Evolutionary conservation across 352 stramenopile genomes (phyloP).

Genomic region (Pythium grandisporangium): DNA sequence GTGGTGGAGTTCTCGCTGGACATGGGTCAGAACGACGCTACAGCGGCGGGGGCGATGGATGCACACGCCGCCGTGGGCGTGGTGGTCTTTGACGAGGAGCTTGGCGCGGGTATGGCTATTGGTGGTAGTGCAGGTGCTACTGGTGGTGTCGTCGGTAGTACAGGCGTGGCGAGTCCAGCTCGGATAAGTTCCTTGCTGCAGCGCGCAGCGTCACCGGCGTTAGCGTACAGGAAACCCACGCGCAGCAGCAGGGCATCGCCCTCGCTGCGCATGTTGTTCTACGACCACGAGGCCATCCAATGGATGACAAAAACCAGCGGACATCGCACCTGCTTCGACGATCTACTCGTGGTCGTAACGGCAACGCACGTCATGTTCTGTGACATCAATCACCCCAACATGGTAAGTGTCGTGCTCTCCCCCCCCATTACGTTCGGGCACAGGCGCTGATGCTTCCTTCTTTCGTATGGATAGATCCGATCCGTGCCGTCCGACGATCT

Average conservation of each 20-base stretch:
- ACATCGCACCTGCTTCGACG: constrained; percentile 53
- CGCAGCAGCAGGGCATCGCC: constrained; percentile 28
- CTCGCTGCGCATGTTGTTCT: constrained; percentile 66
- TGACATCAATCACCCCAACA: constrained; percentile 56
- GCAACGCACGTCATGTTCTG: constrained; percentile 54
- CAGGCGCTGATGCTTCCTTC: neutral
- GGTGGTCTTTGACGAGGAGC: too few relatives aligned
- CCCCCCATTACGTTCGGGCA: too few relatives aligned
- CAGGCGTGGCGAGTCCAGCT: constrained; percentile 17
- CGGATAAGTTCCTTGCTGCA: too few relatives aligned
- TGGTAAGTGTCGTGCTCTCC: too few relatives aligned
- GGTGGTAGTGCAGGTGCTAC: too few relatives aligned
- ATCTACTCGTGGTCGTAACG: constrained; percentile 59
- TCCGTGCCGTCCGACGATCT: constrained; percentile 42
- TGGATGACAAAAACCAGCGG: constrained; percentile 22
- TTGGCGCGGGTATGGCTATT: too few relatives aligned
- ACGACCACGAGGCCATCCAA: constrained; percentile 58
- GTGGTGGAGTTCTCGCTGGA: constrained; percentile 60
- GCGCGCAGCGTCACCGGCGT: constrained; percentile 28
- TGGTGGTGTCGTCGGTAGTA: constrained; percentile 2
- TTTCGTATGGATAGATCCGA: constrained; percentile 16
- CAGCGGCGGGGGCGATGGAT: constrained; percentile 10
- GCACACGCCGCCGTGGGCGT: constrained; percentile 3
- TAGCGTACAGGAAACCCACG: constrained; percentile 43
- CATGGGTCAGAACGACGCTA: constrained; percentile 26